Percentiles rank a stretch among this genome's conserved stretches.
phyloP scores from a whole-genome alignment of 495 filamentous ascomycete genomes.

The Choiromyces venosus region DNA sequence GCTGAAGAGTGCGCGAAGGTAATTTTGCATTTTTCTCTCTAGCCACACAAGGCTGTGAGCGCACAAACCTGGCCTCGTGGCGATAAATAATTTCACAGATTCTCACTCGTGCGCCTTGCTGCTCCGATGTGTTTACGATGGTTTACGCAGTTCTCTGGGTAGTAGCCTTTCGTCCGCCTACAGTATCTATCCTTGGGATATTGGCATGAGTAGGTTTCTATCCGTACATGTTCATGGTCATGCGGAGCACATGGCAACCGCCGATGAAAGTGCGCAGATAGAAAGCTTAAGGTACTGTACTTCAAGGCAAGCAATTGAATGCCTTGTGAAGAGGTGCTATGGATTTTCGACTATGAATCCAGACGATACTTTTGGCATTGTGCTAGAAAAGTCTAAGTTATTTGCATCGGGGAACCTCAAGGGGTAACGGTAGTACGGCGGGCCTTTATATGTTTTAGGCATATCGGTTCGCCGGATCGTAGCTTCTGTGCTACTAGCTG shows the following conservation, averaged over 20 bases:
- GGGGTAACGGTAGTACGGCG: background rate
- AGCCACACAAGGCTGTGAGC: background rate
- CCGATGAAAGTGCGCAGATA: background rate
- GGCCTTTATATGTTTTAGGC: background rate
- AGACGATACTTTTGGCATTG: background rate
- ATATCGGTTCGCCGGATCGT: background rate
- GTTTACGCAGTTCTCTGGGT: background rate
- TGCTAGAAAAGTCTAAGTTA: background rate
- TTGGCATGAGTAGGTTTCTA: background rate
- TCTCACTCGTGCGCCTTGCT: background rate
- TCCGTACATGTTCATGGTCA: background rate
- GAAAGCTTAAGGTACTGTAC: background rate
- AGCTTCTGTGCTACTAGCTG: background rate
- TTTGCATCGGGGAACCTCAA: background rate
- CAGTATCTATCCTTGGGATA: background rate
- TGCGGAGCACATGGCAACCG: background rate
- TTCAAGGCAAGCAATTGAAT: background rate
- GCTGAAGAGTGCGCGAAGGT: background rate
- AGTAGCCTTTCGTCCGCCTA: background rate
- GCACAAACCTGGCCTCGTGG: background rate
- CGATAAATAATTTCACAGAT: background rate
- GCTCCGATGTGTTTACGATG: background rate
- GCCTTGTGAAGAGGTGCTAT: background rate
- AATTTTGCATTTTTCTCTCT: background rate
- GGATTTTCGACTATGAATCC: background rate